phyloP scores from a whole-genome alignment of 495 filamentous ascomycete species.

The Astrothelium macrocarpum region DNA sequence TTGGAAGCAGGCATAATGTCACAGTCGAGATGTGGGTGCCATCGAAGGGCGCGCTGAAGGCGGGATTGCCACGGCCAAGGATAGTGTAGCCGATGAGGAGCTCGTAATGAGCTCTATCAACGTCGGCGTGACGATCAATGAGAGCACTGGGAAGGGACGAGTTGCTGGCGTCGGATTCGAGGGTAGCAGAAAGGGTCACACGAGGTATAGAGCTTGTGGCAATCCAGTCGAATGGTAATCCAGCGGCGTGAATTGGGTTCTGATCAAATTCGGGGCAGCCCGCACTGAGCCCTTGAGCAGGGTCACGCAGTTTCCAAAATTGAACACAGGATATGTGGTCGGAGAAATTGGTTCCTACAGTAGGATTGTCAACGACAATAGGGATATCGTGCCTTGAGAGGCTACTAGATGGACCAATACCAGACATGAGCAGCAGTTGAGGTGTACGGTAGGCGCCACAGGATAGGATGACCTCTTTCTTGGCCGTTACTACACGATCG shows the following conservation, averaged over 20 bases:
- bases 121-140: neutral
- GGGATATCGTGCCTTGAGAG: constrained; percentile 17
- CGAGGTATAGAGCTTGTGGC: neutral
- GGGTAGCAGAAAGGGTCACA: neutral
- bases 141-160: neutral
- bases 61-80: neutral
- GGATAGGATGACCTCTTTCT: constrained; percentile 23
- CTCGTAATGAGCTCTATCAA: neutral
- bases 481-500: constrained; percentile 23
- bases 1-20: neutral
- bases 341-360: constrained; percentile 40
- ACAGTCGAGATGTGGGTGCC: neutral
- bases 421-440: constrained; percentile 30
- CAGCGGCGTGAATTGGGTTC: neutral
- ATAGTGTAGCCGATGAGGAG: neutral
- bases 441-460: constrained; percentile 25
- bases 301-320: neutral
- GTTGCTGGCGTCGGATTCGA: neutral
- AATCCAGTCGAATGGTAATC: neutral
- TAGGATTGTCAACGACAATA: constrained; percentile 19
- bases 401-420: constrained; percentile 27
- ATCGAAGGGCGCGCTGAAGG: neutral
- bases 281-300: neutral
- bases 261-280: neutral
- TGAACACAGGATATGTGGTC: constrained; percentile 29